A percentile compares a stretch with the other conserved stretches of the same genome.
phyloP scores from a whole-genome alignment of 106 monocot genomes.

The Alisma plantagoaquatica region DNA sequence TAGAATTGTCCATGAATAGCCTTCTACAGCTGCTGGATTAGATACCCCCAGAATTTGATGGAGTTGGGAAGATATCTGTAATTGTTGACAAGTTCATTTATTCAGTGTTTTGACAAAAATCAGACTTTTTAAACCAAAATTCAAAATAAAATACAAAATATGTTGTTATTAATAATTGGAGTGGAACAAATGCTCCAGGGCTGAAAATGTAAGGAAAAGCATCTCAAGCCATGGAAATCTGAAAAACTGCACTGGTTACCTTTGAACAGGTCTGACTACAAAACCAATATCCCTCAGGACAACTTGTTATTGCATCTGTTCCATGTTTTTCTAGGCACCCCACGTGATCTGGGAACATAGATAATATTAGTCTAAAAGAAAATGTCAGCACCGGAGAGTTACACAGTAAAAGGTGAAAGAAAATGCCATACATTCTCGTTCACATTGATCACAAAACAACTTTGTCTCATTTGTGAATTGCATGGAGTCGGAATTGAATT shows the following conservation, averaged over 20 bases:
- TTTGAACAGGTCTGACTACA: constrained; percentile 51
- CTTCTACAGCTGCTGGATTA: constrained; percentile 32
- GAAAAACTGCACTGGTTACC: too few relatives aligned
- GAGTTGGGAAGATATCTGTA: constrained; percentile 47
- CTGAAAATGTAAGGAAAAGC: too few relatives aligned
- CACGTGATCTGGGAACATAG: constrained; percentile 61
- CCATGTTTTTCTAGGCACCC: constrained; percentile 37
- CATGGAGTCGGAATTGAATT: constrained; percentile 35
- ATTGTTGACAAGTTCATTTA: too few relatives aligned
- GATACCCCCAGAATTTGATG: constrained; percentile 42
- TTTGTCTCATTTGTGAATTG: constrained; percentile 38
- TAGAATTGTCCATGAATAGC: constrained; percentile 47
- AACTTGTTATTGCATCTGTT: constrained; percentile 9
- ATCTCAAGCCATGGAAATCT: too few relatives aligned
- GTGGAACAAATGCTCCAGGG: too few relatives aligned
- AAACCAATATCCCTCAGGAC: constrained; percentile 61
- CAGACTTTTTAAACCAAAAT: too few relatives aligned
- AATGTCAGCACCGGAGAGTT: too few relatives aligned
- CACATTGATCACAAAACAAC: constrained; percentile 68
- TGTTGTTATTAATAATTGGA: too few relatives aligned
- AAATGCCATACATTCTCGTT: constrained; percentile 49
- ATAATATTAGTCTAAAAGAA: too few relatives aligned
- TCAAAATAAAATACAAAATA: too few relatives aligned
- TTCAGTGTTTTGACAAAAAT: too few relatives aligned
- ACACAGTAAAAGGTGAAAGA: neutral